These are phyloP conservation scores for Colletotrichum sp. DNA, from an alignment of 2,329 filamentous ascomycete species.

Conservation along the genomic window DNA sequence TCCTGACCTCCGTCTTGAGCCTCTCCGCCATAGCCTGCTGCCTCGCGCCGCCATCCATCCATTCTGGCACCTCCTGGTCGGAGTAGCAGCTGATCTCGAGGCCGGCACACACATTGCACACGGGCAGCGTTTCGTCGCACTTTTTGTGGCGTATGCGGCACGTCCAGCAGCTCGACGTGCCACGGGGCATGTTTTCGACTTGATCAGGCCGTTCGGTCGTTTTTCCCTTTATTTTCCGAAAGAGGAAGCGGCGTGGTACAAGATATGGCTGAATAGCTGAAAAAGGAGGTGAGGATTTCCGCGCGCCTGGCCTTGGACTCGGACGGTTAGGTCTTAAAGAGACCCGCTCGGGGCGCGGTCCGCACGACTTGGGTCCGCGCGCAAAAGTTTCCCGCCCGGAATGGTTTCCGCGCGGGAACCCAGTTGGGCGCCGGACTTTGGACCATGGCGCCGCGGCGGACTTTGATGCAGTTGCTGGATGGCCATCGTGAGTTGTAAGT, in stretches of 20 bases:
- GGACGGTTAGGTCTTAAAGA: not conserved
- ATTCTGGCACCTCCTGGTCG: constrained; percentile 55
- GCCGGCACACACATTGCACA: constrained; percentile 53
- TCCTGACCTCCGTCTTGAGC: constrained; percentile 25
- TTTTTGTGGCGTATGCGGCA: constrained; percentile 67
- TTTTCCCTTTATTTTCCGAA: not conserved
- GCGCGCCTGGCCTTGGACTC: not conserved
- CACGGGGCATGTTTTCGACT: not conserved
- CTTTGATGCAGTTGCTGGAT: not conserved
- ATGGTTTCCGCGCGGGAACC: not conserved
- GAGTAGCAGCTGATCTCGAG: constrained; percentile 64
- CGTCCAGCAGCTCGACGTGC: constrained; percentile 60
- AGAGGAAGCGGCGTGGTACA: not conserved
- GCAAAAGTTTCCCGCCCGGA: not conserved
- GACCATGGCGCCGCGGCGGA: not conserved
- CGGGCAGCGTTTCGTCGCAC: constrained; percentile 59
- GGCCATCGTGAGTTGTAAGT: not conserved
- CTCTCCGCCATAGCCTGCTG: constrained; percentile 24
- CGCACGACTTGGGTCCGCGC: not conserved
- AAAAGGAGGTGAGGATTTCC: not conserved
- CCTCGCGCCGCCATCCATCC: constrained; percentile 54
- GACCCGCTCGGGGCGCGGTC: not conserved
- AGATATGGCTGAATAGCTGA: not conserved
- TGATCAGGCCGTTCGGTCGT: not conserved
- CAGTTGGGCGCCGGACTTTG: not conserved